phyloP scores from a whole-genome alignment of 2,329 filamentous ascomycete genomes.

The Xylariales sp. region DNA sequence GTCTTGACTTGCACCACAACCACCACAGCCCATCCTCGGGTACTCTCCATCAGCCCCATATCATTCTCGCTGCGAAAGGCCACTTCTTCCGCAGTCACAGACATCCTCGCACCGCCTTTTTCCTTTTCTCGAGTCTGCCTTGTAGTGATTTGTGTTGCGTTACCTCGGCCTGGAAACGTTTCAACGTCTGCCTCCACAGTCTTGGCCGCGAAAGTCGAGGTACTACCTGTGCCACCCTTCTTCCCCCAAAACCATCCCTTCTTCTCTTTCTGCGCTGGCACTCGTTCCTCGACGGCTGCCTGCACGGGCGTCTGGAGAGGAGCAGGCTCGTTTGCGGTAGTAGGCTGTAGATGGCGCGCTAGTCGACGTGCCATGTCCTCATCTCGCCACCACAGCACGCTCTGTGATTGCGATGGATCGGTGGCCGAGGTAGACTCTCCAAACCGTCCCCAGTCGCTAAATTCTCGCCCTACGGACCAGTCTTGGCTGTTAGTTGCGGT shows the following conservation, averaged over 20 bases:
- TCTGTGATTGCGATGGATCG: slow-evolving; percentile 9
- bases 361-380: slow-evolving; percentile 59
- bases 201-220: slow-evolving; percentile 20
- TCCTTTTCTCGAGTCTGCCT: slow-evolving; percentile 38
- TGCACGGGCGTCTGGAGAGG: slow-evolving; percentile 43
- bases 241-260: slow-evolving; percentile 51
- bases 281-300: slow-evolving; percentile 47
- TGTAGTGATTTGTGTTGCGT: neutral
- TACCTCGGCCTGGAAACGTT: slow-evolving; percentile 9
- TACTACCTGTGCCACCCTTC: slow-evolving; percentile 27
- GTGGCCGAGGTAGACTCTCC: slow-evolving; percentile 41
- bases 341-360: slow-evolving; percentile 57
- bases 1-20: slow-evolving; percentile 52
- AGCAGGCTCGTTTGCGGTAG: slow-evolving; percentile 32
- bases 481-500: slow-evolving; percentile 16
- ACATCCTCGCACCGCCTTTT: slow-evolving; percentile 52
- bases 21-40: slow-evolving; percentile 62
- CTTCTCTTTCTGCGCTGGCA: slow-evolving; percentile 50
- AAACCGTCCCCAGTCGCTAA: slow-evolving; percentile 61
- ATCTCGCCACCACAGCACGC: slow-evolving; percentile 60
- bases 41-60: slow-evolving; percentile 64
- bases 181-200: slow-evolving; percentile 17
- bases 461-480: slow-evolving; percentile 47
- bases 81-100: slow-evolving; percentile 58
- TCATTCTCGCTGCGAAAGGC: slow-evolving; percentile 64